A percentile compares a stretch with the other conserved stretches of the same genome.
phyloP scores from a whole-genome alignment of 495 filamentous ascomycete genomes.

The Annulohypoxylon moriforme region DNA sequence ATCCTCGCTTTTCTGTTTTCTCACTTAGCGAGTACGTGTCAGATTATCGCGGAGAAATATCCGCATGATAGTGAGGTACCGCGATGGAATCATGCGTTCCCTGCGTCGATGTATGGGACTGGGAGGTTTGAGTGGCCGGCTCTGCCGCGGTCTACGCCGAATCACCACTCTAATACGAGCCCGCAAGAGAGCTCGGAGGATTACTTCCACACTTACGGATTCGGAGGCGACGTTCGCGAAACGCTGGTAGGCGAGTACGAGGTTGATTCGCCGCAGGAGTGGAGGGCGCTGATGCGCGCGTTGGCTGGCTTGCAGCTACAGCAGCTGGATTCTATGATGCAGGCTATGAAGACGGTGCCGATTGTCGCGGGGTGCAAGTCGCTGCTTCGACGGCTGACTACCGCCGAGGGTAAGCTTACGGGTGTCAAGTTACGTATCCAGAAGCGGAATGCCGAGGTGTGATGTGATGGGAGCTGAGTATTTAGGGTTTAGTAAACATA shows the following conservation, averaged over 20 bases:
- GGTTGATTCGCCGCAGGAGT: background rate
- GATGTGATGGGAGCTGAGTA: background rate
- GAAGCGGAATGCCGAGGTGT: background rate
- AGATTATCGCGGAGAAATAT: constrained; percentile 4
- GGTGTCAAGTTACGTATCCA: background rate
- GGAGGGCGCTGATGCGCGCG: background rate
- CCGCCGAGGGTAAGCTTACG: background rate
- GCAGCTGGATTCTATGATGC: background rate
- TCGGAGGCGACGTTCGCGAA: background rate
- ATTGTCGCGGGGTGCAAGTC: background rate
- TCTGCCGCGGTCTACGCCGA: background rate
- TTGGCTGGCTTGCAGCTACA: background rate
- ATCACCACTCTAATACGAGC: background rate
- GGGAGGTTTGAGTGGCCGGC: background rate
- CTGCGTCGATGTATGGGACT: too few species aligned
- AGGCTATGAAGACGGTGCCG: background rate
- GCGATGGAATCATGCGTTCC: too few species aligned
- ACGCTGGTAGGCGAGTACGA: background rate
- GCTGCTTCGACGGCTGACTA: background rate
- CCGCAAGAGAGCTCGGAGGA: background rate
- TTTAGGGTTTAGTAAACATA: background rate
- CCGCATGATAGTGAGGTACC: background rate
- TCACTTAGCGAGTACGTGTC: background rate
- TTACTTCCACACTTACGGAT: background rate
- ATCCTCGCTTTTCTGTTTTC: background rate